Evolutionary conservation across 2,329 filamentous ascomycete species (phyloP).

Genomic region (Zymoseptoria crescenta): DNA sequence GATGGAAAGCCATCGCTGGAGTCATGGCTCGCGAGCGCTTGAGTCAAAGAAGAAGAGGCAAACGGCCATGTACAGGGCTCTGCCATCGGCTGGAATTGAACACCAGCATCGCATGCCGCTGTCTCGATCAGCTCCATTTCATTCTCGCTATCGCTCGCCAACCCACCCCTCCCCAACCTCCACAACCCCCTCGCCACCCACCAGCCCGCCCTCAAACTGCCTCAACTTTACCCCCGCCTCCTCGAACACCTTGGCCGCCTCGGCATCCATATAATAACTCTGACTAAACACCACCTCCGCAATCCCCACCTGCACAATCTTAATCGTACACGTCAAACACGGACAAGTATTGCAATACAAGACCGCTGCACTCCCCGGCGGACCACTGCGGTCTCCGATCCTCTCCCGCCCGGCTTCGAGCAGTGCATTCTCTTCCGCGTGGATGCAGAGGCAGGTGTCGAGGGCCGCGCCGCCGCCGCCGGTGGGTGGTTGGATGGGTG

Average conservation of each 20-base stretch:
- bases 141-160: background rate
- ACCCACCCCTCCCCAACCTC: constrained; percentile 1
- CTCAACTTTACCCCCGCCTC: constrained; percentile 77
- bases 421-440: constrained; percentile 95
- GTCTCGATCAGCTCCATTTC: background rate
- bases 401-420: constrained; percentile 89
- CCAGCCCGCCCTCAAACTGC: constrained; percentile 56
- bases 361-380: constrained; percentile 49
- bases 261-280: constrained; percentile 86
- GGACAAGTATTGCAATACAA: constrained; percentile 66
- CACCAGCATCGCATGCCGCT: constrained; percentile 1
- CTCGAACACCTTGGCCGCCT: constrained; percentile 68
- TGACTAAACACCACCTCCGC: constrained; percentile 91
- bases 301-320: constrained; percentile 95
- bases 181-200: constrained; percentile 15
- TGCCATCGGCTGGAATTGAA: background rate
- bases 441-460: constrained; percentile 87
- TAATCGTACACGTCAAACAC: constrained; percentile 95
- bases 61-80: background rate
- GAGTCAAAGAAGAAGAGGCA: background rate
- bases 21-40: background rate
- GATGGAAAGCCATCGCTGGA: too few species aligned
- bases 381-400: constrained; percentile 52
- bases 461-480: constrained; percentile 57
- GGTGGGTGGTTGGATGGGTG: background rate